phyloP scores from a whole-genome alignment of 345 rosid species.

The Capsella bursapastoris region DNA sequence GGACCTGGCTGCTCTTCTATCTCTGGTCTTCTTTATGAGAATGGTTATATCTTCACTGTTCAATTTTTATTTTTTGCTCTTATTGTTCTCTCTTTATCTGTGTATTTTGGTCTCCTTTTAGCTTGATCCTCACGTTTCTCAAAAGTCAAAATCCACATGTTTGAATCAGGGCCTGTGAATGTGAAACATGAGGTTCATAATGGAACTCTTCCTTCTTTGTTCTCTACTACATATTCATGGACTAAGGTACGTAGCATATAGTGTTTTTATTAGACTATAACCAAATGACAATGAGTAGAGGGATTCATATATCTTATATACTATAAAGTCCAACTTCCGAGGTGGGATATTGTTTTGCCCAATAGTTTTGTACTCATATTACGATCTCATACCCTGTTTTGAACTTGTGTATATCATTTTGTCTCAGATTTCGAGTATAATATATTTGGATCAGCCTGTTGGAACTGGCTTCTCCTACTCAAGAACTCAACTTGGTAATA shows the following conservation, averaged over 20 bases:
- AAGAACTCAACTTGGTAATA: slow-evolving; percentile 41
- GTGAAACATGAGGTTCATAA: slow-evolving; percentile 57
- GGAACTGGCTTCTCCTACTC: slow-evolving; percentile 85
- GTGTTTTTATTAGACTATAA: slow-evolving; percentile 27
- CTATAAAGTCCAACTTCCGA: too few species aligned
- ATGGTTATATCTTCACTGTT: background rate
- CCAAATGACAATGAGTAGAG: too few species aligned
- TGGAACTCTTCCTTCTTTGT: slow-evolving; percentile 66
- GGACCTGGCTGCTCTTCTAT: slow-evolving; percentile 73
- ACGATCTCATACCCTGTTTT: background rate
- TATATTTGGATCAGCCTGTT: slow-evolving; percentile 75
- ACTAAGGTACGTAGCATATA: slow-evolving; percentile 53
- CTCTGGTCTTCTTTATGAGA: slow-evolving; percentile 42
- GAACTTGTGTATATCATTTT: slow-evolving; percentile 17
- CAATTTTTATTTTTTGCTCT: background rate
- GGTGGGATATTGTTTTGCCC: too few species aligned
- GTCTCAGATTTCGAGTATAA: slow-evolving; percentile 64
- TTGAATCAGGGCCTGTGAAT: slow-evolving; percentile 58
- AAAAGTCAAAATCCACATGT: background rate
- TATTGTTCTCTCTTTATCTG: too few species aligned
- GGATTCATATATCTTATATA: too few species aligned
- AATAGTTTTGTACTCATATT: slow-evolving; percentile 46
- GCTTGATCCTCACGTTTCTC: background rate
- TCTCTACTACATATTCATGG: slow-evolving; percentile 69
- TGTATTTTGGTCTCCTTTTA: background rate